phyloP scores from a whole-genome alignment of 2,329 filamentous ascomycete species.

The Hypoxylon sp. region DNA sequence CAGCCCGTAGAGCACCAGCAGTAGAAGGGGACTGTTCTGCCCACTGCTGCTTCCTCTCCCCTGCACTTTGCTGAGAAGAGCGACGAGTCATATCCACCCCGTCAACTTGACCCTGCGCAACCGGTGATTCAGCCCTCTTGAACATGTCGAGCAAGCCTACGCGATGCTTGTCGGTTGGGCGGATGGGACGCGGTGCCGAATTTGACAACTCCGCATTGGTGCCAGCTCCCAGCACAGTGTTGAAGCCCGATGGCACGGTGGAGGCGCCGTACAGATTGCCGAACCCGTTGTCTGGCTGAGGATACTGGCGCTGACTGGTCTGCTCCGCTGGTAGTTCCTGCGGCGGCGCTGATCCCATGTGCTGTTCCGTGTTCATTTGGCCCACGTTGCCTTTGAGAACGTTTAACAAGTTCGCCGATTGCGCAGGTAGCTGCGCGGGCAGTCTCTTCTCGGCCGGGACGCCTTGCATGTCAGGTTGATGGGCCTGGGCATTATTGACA shows the following conservation, averaged over 20 bases:
- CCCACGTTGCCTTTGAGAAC: slow-evolving; percentile 50
- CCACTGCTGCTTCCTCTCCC: slow-evolving; percentile 33
- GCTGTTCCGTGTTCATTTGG: slow-evolving; percentile 29
- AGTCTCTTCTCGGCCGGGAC: slow-evolving; percentile 15
- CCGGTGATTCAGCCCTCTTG: slow-evolving; percentile 51
- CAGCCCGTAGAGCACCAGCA: slow-evolving; percentile 40
- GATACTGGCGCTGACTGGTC: slow-evolving; percentile 25
- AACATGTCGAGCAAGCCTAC: slow-evolving; percentile 63
- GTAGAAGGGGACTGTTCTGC: slow-evolving; percentile 32
- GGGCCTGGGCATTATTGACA: slow-evolving; percentile 25
- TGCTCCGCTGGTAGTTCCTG: slow-evolving; percentile 20
- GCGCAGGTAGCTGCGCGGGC: slow-evolving; percentile 37
- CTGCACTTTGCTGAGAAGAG: slow-evolving; percentile 15
- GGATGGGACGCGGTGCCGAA: slow-evolving; percentile 18
- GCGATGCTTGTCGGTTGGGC: slow-evolving; percentile 53
- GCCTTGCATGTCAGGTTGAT: slow-evolving; percentile 26
- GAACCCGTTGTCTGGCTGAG: slow-evolving; percentile 17
- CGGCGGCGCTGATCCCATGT: slow-evolving; percentile 17
- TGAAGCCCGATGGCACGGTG: slow-evolving; percentile 16
- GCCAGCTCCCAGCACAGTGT: slow-evolving; percentile 19
- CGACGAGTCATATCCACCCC: slow-evolving; percentile 22
- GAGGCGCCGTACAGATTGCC: slow-evolving; percentile 29
- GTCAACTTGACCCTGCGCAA: slow-evolving; percentile 37
- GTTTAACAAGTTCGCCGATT: slow-evolving; percentile 49
- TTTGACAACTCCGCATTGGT: slow-evolving; percentile 26